Evolutionary conservation across 768 basidiomycete species (phyloP).

Genomic region (Hygrophorus russula): DNA sequence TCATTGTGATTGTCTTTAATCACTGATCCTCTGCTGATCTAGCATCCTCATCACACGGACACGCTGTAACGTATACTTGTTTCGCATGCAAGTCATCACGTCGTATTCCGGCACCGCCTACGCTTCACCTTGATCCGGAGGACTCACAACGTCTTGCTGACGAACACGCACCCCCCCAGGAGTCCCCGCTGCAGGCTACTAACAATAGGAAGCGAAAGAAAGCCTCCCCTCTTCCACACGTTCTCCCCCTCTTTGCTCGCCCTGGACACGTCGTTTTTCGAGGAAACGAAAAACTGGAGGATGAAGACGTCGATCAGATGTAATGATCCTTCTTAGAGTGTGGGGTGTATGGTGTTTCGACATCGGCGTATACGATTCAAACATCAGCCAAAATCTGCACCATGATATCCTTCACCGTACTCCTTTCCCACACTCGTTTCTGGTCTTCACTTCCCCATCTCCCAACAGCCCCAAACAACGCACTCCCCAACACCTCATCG

Average conservation of each 20-base stretch:
- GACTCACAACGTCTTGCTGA: not conserved
- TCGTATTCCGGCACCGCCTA: slow-evolving; percentile 58
- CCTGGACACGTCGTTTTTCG: slow-evolving; percentile 60
- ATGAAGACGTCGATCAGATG: no score
- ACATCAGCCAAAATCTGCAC: slow-evolving; percentile 47
- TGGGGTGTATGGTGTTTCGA: no score
- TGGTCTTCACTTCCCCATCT: slow-evolving; percentile 2
- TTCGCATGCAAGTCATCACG: slow-evolving; percentile 43
- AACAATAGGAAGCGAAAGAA: slow-evolving; percentile 11
- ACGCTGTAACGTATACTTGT: slow-evolving; percentile 50
- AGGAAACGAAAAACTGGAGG: slow-evolving; percentile 40
- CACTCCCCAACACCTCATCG: slow-evolving; percentile 59
- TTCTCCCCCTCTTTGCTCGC: slow-evolving; percentile 51
- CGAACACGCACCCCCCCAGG: not conserved
- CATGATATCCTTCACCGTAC: slow-evolving; percentile 56
- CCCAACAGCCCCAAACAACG: slow-evolving; percentile 41
- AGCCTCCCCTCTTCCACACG: slow-evolving; percentile 21
- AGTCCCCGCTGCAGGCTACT: not conserved
- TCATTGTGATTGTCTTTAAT: not conserved
- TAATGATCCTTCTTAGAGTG: no score
- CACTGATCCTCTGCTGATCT: not conserved
- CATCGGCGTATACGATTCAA: slow-evolving; percentile 9
- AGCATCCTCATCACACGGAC: slow-evolving; percentile 35
- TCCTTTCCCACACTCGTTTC: slow-evolving; percentile 12
- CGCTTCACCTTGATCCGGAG: slow-evolving; percentile 8